phyloP scores from a whole-genome alignment of 306 rosid species.

The Sicyos baderoa region DNA sequence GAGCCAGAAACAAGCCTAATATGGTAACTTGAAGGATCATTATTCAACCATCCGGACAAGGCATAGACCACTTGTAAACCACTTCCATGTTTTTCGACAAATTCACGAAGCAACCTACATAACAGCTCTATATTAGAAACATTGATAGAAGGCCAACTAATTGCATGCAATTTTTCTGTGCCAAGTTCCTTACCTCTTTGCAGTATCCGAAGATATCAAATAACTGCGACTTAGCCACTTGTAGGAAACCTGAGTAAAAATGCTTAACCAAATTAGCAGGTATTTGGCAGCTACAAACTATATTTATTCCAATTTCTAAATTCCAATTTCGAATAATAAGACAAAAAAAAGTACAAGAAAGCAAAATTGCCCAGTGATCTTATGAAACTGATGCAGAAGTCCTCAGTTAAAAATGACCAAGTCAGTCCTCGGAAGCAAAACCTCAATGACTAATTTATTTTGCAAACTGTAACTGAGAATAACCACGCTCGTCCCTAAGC shows the following conservation, averaged over 20 bases:
- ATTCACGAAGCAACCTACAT: conserved; percentile 72
- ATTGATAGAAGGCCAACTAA: neutral
- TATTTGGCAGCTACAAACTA: neutral
- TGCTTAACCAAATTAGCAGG: neutral
- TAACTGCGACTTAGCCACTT: conserved; percentile 95
- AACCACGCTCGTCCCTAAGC: no score
- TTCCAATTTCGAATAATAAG: neutral
- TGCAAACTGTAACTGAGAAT: no score
- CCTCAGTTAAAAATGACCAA: neutral
- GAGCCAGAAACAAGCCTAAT: conserved; percentile 65
- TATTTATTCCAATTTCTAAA: neutral
- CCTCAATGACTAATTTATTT: no score
- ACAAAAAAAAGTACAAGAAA: neutral
- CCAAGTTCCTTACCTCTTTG: conserved; percentile 51
- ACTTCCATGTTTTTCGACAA: conserved; percentile 56
- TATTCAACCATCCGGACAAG: conserved; percentile 86
- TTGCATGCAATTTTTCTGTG: neutral
- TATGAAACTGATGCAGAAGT: neutral
- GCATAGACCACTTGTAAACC: conserved; percentile 70
- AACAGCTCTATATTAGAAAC: conserved; percentile 23
- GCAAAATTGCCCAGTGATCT: neutral
- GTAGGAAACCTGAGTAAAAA: conserved; percentile 68
- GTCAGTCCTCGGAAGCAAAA: neutral
- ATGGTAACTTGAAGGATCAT: conserved; percentile 48
- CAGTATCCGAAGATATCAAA: conserved; percentile 66